Evolutionary conservation across 495 filamentous ascomycete species (phyloP), one percentile per base, ranked within the genome.

Genomic region (Podospora pseudocomata): DNA sequence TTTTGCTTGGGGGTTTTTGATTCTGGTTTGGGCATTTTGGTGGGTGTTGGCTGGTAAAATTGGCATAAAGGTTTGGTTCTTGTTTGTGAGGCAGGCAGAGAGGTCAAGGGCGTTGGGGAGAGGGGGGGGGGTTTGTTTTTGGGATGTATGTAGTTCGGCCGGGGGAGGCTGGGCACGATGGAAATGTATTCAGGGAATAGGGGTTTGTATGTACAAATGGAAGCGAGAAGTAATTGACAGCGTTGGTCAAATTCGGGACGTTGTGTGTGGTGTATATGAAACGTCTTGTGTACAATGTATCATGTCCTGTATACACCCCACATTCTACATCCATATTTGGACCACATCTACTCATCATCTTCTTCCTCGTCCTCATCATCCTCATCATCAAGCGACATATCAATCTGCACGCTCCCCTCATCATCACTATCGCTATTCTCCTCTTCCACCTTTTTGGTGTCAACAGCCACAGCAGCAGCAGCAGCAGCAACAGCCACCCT

Each of bases 381-480:
- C 1, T 74, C 71, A 26, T 70, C 71, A 26, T 76, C 71, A 18
- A 73, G 60, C 64, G 65, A 65, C 70, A 72, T 77, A 65, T 76
- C 78, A 64, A 75, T 72, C 70, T 74, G 71, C 53, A 69, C 70
- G 58, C 66, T 79, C 64, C 49, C 78, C 65, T 78, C 71, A 23
- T 69, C 64, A 15, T 77, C 74, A 32, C 78, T 70, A 27, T 72
- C 39, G 13, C 39, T 49, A 18, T 63, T 65, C 20, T 69, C 71
- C 0, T 68, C 71, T n/a, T 54, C 61, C 28, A 34, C 30, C n/a
- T 63, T 68, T 28, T 67, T 59, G 53, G 63, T 65, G 4, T 4
- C 67, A 26, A 61, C 56, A 15, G 60, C 60, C 62, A 63, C 20
- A 27, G 67, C 62, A 39, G 66, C 68, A 57, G 20, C 53, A 39